Conservation (phyloP, 177 flowering plant species). For the Vitis hybrid region DNA sequence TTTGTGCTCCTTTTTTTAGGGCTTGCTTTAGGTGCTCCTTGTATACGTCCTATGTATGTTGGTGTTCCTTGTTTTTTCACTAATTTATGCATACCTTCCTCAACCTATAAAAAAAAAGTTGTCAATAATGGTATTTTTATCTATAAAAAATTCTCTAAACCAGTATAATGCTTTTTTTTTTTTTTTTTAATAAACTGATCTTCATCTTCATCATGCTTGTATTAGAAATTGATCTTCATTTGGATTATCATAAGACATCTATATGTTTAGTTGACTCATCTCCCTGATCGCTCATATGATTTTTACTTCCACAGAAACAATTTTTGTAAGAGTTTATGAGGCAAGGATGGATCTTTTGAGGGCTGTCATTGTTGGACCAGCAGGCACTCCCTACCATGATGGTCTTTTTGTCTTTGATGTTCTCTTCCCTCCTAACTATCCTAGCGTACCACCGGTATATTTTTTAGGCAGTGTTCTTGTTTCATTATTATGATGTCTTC, state of each 20-base stretch:
- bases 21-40: no score
- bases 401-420: constrained; percentile 73
- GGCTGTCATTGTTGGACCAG: constrained; percentile 60
- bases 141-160: no score
- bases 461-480: not conserved
- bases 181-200: no score
- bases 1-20: no score
- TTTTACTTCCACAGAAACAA: constrained; percentile 33
- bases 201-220: no score
- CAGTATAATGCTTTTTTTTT: no score
- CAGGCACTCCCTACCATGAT: constrained; percentile 75
- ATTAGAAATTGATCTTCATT: not conserved
- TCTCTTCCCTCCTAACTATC: constrained; percentile 48
- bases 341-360: constrained; percentile 66
- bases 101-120: no score
- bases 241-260: not conserved
- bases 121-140: no score
- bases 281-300: not conserved
- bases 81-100: no score
- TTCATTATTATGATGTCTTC: not conserved
- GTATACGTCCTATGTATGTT: no score
- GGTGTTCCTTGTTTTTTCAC: no score
- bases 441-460: constrained; percentile 60
- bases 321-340: constrained; percentile 59
- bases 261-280: constrained; percentile 1